Evolutionary conservation across 441 rosid species (phyloP).

Genomic region (Pelargonium fulgidum): DNA sequence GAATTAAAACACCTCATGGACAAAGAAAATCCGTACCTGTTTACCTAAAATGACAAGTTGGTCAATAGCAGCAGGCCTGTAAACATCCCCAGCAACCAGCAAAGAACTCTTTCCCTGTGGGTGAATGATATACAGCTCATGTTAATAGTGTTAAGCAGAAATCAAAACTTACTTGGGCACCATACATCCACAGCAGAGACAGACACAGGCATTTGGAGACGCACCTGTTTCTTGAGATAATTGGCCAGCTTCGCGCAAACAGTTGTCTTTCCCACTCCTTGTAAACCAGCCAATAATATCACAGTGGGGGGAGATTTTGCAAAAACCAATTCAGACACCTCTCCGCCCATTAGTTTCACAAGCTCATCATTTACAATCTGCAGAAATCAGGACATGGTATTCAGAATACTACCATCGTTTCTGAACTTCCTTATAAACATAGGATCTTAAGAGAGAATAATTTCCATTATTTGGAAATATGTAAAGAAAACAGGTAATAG

Average conservation of each 20-base stretch:
- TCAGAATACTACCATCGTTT: neutral
- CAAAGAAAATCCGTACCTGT: constrained; percentile 51
- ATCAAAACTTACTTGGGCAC: neutral
- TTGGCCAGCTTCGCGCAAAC: constrained; percentile 86
- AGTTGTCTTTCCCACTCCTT: constrained; percentile 97
- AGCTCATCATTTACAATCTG: constrained; percentile 88
- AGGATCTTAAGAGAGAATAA: neutral
- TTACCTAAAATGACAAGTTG: constrained; percentile 93
- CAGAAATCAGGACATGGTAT: constrained; percentile 11
- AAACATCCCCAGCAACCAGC: constrained; percentile 98
- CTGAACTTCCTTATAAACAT: neutral
- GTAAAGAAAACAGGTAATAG: too few species aligned
- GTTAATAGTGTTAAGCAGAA: constrained; percentile 14
- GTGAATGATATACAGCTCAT: constrained; percentile 5
- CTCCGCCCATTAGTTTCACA: constrained; percentile 96
- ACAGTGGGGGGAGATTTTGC: constrained; percentile 82
- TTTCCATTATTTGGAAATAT: too few species aligned
- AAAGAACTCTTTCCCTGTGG: constrained; percentile 79
- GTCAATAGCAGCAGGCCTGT: constrained; percentile 97
- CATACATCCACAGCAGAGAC: constrained; percentile 2
- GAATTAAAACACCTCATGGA: constrained; percentile 12
- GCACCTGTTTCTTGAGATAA: constrained; percentile 93
- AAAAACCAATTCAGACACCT: constrained; percentile 82
- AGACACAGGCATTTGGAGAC: constrained; percentile 8
- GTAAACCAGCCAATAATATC: constrained; percentile 86